Base-by-base conservation (phyloP, 805 yeast genomes). In the Ogataea corticis region DNA sequence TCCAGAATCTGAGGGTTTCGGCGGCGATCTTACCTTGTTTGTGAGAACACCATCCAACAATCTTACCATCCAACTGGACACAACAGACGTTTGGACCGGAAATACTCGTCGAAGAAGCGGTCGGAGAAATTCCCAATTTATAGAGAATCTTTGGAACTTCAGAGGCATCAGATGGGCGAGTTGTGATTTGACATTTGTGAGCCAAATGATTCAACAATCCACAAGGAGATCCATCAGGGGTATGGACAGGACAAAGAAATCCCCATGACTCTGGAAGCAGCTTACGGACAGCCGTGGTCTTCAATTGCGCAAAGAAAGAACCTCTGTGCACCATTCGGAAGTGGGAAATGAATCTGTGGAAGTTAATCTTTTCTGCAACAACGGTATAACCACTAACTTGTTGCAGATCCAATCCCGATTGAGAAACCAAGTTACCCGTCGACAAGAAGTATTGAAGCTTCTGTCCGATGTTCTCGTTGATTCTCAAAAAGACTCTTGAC, bases 281-380 rank as follows among this genome's bases (percentile, higher is more conserved):
- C 67, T 94, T 94, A 74, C 99, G 83, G 39, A 94, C 99, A 1
- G 98, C 86, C 18, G 99, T 94, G 33, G 99, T 94, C 66, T 94
- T 94, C 71, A 94, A 78, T 68, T 92, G 96, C 36, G 99, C 97
- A 67, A 94, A 94, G 83, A 94, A 94, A 54, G 98, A 89, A 69
- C 99, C 99, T 81, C 99, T 86, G 70, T 94, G 99, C 42, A 94
- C 98, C 99, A 94, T 94, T 71, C 99, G 77, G 79, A 94, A 94
- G 74, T 94, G 99, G n/a, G 98, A 84, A 54, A 94, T 83, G 73
- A 94, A 94, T 64, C 99, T 85, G 69, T 94, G 86, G 77, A 90
- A 94, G 67, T 94, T 94, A 69, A 94, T 94, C 70, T 94, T 94
- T 71, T 94, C 99, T 3, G 98, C 99, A 51, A 94, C 98, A 55